phyloP scores from a whole-genome alignment of 148 eudicot genomes.

The Agrostemma githago region DNA sequence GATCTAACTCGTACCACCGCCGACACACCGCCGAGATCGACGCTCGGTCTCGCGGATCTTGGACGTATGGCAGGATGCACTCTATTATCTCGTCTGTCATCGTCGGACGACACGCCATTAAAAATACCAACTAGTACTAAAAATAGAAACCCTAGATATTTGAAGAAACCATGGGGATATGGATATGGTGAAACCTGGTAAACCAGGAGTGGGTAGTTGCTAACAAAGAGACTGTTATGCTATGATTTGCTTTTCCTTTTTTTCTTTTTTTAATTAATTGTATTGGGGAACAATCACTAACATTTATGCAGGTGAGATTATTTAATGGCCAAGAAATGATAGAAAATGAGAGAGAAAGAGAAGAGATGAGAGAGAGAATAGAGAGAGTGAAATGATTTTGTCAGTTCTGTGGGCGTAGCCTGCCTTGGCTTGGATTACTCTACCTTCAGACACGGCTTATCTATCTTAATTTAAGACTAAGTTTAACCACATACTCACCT shows the following conservation, averaged over 20 bases:
- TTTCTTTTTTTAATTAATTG: not conserved
- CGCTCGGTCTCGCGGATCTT: slow-evolving; percentile 58
- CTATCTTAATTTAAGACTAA: no score
- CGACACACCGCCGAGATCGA: slow-evolving; percentile 58
- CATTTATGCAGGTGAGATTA: not conserved
- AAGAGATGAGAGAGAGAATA: not conserved
- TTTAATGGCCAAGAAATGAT: not conserved
- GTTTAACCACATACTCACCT: no score
- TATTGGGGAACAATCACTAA: not conserved
- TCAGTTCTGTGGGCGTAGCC: not conserved
- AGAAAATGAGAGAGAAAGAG: not conserved
- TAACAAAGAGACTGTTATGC: not conserved
- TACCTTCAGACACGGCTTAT: no score
- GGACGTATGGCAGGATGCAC: slow-evolving; percentile 56
- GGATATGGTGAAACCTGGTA: slow-evolving; percentile 1
- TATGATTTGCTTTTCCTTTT: not conserved
- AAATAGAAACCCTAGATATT: no score
- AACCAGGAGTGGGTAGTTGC: slow-evolving; percentile 13
- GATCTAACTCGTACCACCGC: slow-evolving; percentile 60
- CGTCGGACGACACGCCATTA: slow-evolving; percentile 17
- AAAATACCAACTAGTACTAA: no score
- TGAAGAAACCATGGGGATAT: not conserved
- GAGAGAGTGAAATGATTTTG: slow-evolving; percentile 3
- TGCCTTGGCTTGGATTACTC: no score
- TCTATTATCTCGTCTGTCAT: slow-evolving; percentile 58